Percentiles rank a stretch among this genome's conserved stretches.
These are phyloP conservation scores for Polytolypa hystricis DNA, from an alignment of 2,329 filamentous ascomycete genomes.

Conservation along the genomic window DNA sequence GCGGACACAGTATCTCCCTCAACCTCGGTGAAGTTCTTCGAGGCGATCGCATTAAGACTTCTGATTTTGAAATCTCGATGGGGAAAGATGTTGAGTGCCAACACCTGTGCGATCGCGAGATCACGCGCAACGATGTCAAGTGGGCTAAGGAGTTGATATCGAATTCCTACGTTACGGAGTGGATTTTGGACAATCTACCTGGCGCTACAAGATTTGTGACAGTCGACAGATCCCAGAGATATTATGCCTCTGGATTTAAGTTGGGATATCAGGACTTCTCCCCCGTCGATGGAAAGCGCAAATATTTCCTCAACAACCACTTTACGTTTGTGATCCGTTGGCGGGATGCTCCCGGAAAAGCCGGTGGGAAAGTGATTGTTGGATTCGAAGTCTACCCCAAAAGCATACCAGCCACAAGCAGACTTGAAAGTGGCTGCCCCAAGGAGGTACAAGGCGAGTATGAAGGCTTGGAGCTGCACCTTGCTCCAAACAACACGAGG, in stretches of 20 bases:
- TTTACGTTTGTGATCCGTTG: conserved; percentile 75
- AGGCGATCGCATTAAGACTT: conserved; percentile 73
- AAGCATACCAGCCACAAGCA: conserved; percentile 56
- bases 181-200: conserved; percentile 87
- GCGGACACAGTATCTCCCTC: conserved; percentile 65
- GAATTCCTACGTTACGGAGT: conserved; percentile 77
- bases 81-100: conserved; percentile 61
- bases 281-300: conserved; percentile 46
- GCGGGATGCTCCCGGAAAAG: conserved; percentile 57
- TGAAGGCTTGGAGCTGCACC: conserved; percentile 54
- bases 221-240: conserved; percentile 71
- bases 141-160: conserved; percentile 61
- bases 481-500: conserved; percentile 51
- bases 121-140: conserved; percentile 54
- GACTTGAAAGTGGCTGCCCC: conserved; percentile 57
- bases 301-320: conserved; percentile 77
- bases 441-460: conserved; percentile 52
- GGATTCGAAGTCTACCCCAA: conserved; percentile 87
- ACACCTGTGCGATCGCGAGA: conserved; percentile 58
- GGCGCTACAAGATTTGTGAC: conserved; percentile 83
- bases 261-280: conserved; percentile 64
- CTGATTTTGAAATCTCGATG: conserved; percentile 73
- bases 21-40: conserved; percentile 82
- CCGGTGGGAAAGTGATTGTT: conserved; percentile 68
- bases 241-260: conserved; percentile 85